phyloP scores from a whole-genome alignment of 805 yeast species.

The Jamesozyma gamospora region DNA sequence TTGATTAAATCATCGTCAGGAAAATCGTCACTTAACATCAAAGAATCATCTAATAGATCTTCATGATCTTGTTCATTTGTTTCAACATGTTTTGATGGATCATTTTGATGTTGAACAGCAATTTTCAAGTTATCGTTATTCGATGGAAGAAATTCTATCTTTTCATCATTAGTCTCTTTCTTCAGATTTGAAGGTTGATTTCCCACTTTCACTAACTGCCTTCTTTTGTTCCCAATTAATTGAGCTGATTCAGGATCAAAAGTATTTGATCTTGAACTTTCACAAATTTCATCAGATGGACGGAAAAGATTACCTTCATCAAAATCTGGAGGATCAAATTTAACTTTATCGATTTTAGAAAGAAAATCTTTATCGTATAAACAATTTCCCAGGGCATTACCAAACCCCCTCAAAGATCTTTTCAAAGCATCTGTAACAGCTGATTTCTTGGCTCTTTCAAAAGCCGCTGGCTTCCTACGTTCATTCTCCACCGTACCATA shows the following conservation, averaged over 20 bases:
- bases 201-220: constrained; percentile 16
- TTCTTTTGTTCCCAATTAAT: constrained; percentile 11
- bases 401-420: constrained; percentile 69
- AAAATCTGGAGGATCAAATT: constrained; percentile 37
- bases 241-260: constrained; percentile 8
- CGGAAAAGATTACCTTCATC: constrained; percentile 35
- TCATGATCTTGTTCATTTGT: constrained; percentile 9
- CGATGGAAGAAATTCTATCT: background rate
- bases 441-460: constrained; percentile 75
- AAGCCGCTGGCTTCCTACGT: constrained; percentile 60
- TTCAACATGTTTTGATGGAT: background rate
- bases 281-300: constrained; percentile 28
- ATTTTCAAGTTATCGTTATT: too few relatives aligned
- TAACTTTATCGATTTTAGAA: constrained; percentile 34
- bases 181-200: background rate
- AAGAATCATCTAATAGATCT: constrained; percentile 43
- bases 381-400: constrained; percentile 77
- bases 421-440: constrained; percentile 78
- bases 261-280: constrained; percentile 23
- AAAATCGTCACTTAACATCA: constrained; percentile 42
- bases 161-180: background rate
- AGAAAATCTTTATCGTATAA: constrained; percentile 67
- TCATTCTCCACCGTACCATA: constrained; percentile 78
- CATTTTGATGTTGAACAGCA: background rate
- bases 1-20: constrained; percentile 32